Conservation (phyloP, 805 yeast genomes). For the Metschnikowia cubensis region DNA sequence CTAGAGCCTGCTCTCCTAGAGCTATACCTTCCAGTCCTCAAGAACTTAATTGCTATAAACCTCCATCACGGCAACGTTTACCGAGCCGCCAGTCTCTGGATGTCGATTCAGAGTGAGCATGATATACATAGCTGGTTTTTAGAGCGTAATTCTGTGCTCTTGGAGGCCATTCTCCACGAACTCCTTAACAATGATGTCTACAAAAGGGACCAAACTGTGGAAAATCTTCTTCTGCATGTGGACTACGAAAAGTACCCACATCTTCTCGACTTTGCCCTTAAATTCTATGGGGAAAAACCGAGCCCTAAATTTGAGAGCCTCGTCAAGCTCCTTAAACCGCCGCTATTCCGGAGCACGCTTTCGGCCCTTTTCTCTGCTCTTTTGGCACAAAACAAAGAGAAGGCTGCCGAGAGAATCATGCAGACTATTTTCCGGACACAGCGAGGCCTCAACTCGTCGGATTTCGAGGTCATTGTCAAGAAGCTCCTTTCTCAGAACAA, state of each 20-base stretch:
- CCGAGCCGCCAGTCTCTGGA: conserved; percentile 20
- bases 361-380: conserved; percentile 31
- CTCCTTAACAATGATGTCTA: background rate
- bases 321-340: conserved; percentile 23
- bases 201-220: background rate
- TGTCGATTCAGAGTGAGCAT: background rate
- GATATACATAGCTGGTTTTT: conserved; percentile 1
- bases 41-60: conserved; percentile 8
- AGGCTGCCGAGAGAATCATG: conserved; percentile 27
- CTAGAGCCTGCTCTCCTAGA: background rate
- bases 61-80: conserved; percentile 12
- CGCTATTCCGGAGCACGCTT: conserved; percentile 30
- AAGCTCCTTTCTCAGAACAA: conserved; percentile 26
- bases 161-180: conserved; percentile 1
- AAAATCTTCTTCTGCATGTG: background rate
- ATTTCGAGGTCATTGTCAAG: conserved; percentile 25
- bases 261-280: conserved; percentile 15
- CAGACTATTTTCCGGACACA: conserved; percentile 27
- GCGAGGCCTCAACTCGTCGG: conserved; percentile 24
- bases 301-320: conserved; percentile 15
- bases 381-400: conserved; percentile 23
- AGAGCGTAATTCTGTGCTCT: background rate
- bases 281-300: conserved; percentile 18
- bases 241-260: conserved; percentile 4
- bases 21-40: background rate